These are phyloP conservation scores for Phytopythium oedochilum DNA, from an alignment of 352 stramenopile species.

Conservation along the genomic window DNA sequence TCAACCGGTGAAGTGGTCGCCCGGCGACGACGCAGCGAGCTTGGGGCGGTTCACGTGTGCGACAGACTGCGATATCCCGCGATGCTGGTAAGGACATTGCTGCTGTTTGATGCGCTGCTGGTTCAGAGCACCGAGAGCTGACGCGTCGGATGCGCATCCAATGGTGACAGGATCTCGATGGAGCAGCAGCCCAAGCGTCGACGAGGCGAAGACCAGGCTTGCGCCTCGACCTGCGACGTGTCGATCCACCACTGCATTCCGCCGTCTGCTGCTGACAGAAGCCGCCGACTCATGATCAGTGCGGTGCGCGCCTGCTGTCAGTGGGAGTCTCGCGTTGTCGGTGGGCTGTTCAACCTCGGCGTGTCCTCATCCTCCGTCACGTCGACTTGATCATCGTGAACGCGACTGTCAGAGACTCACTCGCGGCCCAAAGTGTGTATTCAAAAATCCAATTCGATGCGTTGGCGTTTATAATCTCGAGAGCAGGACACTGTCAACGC, in stretches of 20 bases:
- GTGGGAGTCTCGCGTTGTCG: background rate
- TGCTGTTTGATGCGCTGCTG: too few relatives aligned
- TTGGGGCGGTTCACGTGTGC: background rate
- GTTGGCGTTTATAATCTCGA: background rate
- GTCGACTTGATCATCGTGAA: background rate
- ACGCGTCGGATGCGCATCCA: too few relatives aligned
- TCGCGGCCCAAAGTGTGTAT: too few relatives aligned
- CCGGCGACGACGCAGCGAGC: background rate
- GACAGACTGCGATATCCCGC: background rate
- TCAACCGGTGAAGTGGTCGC: background rate
- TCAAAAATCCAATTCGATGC: too few relatives aligned
- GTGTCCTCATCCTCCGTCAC: background rate
- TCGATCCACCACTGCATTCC: background rate
- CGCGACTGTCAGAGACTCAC: too few relatives aligned
- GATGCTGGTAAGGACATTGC: too few relatives aligned
- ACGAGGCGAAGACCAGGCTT: background rate
- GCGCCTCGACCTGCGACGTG: background rate
- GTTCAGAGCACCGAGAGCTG: background rate
- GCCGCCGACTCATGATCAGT: background rate
- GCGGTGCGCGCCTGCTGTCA: background rate
- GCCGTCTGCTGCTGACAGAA: background rate
- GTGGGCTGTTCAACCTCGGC: background rate
- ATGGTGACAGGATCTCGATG: background rate
- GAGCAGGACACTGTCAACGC: too few relatives aligned
- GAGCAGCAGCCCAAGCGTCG: background rate